Evolutionary conservation across 352 stramenopile genomes (phyloP).

Genomic region (Phytophthora chlamydospora): DNA sequence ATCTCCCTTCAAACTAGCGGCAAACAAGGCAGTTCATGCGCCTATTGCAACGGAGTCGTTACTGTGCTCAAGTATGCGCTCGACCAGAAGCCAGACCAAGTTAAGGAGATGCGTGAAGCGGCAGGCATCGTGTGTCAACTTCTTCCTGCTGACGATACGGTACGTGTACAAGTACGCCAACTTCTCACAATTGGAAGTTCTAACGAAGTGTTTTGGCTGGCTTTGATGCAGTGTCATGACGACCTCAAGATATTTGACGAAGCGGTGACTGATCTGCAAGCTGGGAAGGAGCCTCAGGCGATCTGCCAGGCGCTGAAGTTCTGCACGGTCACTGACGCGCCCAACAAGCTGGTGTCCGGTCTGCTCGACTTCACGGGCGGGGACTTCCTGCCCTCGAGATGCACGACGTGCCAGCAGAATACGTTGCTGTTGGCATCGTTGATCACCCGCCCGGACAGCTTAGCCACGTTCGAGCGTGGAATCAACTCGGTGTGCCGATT

Average conservation of each 20-base stretch:
- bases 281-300: slow-evolving; percentile 63
- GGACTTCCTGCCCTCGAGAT: slow-evolving; percentile 48
- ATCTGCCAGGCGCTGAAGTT: slow-evolving; percentile 65
- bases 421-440: slow-evolving; percentile 61
- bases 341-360: slow-evolving; percentile 33
- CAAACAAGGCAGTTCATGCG: slow-evolving; percentile 49
- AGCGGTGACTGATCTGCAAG: slow-evolving; percentile 52
- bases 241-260: slow-evolving; percentile 75
- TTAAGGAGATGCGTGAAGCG: slow-evolving; percentile 64
- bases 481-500: slow-evolving; percentile 63
- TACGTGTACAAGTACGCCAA: slow-evolving; percentile 14
- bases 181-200: no score
- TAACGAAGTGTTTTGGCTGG: not conserved
- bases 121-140: slow-evolving; percentile 71
- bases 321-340: slow-evolving; percentile 31
- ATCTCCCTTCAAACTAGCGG: slow-evolving; percentile 7
- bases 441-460: slow-evolving; percentile 46
- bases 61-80: slow-evolving; percentile 68
- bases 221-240: slow-evolving; percentile 51
- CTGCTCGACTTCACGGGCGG: slow-evolving; percentile 51
- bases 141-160: slow-evolving; percentile 66
- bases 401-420: slow-evolving; percentile 65
- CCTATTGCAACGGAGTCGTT: slow-evolving; percentile 70
- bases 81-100: slow-evolving; percentile 59
- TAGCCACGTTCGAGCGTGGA: slow-evolving; percentile 53